Evolutionary conservation across 164 flowering plant genomes (phyloP).

Genomic region (Macadamia tetraphylla): DNA sequence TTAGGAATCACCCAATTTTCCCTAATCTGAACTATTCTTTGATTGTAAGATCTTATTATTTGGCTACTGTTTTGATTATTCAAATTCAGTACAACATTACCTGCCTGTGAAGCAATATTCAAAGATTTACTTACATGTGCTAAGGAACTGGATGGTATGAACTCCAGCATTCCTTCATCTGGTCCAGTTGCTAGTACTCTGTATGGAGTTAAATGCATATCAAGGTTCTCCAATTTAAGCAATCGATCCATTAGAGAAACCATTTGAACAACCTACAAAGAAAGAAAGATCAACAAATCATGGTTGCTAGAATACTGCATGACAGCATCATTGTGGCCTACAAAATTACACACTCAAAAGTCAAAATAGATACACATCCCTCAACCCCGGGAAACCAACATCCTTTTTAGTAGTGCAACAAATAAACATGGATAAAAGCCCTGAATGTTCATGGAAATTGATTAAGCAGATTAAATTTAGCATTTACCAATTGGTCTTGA

Average conservation of each 20-base stretch:
- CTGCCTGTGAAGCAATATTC: background rate
- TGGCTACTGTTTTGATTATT: too few species aligned
- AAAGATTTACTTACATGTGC: conserved; percentile 57
- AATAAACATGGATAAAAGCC: background rate
- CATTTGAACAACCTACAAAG: conserved; percentile 91
- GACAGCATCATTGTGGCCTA: background rate
- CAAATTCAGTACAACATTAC: too few species aligned
- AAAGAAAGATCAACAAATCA: conserved; percentile 10
- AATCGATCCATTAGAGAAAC: conserved; percentile 97
- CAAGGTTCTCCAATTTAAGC: conserved; percentile 95
- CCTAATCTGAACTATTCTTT: too few species aligned
- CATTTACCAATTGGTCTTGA: conserved; percentile 92
- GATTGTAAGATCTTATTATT: too few species aligned
- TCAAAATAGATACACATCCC: too few species aligned
- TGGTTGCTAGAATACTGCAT: background rate
- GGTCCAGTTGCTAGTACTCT: conserved; percentile 98
- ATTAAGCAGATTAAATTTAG: conserved; percentile 5
- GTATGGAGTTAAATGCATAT: conserved; percentile 92
- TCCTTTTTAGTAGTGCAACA: background rate
- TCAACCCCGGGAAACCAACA: too few species aligned
- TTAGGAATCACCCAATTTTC: too few species aligned
- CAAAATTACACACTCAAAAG: too few species aligned
- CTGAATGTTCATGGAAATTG: background rate
- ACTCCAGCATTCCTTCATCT: conserved; percentile 98
- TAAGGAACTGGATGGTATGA: conserved; percentile 94